Base-by-base conservation (phyloP, 2,329 filamentous ascomycete genomes). In the Dactylellina cionopaga region DNA sequence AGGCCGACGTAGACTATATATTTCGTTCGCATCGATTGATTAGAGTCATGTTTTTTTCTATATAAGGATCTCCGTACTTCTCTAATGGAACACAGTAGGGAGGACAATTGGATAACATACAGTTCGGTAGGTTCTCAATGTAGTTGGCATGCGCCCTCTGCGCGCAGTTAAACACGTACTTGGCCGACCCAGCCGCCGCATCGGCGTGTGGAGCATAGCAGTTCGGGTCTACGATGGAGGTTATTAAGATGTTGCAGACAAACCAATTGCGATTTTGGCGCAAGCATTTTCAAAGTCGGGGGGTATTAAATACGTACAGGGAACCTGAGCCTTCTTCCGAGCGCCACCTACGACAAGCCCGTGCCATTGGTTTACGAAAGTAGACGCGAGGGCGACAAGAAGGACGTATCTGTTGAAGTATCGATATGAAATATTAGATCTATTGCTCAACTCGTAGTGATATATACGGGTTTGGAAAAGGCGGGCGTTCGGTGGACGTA, bases 101-200 rank as follows among this genome's bases (percentile, higher is more conserved):
- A 10, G 46, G n/a, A 5, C 25, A n/a, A n/a, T n/a, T n/a, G n/a
- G n/a, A n/a, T n/a, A n/a, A 43, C 65, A 43, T 65, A 72, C 68
- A 54, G 15, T 72, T 54, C 24, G 84, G 80, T 33, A 86, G 81
- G 80, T 86, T 88, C 82, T 90, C 88, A 75, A 83, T 83, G 80
- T 84, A 90, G 82, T 90, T 89, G 76, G 82, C 80, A 78, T 90
- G 88, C 7, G 86, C 84, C 49, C 86, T 85, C 77, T 89, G 87
- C 56, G 85, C 85, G 81, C 87, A 89, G 83, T 90, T 90, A 82
- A 90, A 89, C 58, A 79, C 78, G 78, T 80, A 85, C 43, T 84
- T 86, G 51, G 83, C 83, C 47, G 82, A 81, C 77, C 87, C 82
- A 80, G 86, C 85, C 27, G 81, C 82, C 17, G 85, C 85, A 44